Evolutionary conservation across 805 yeast genomes (phyloP).

Genomic region (Yarrowia divulgata): DNA sequence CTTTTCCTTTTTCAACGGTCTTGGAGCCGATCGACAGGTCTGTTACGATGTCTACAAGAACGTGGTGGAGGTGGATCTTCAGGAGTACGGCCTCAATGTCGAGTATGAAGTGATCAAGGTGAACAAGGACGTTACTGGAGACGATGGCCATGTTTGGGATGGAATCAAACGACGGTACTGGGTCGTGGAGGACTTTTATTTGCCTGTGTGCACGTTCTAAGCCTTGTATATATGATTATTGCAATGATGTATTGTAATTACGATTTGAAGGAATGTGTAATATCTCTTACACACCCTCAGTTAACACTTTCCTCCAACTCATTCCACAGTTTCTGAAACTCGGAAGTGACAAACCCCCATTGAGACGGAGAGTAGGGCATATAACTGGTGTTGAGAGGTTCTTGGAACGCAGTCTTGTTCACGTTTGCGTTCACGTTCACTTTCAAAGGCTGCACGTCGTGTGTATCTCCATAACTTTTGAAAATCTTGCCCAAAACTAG

Average conservation of each 20-base stretch:
- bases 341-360: neutral
- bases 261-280: too few relatives aligned
- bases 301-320: constrained; percentile 1
- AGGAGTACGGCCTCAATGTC: constrained; percentile 77
- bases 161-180: constrained; percentile 50
- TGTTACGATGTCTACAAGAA: constrained; percentile 84
- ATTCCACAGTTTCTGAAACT: constrained; percentile 2
- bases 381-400: neutral
- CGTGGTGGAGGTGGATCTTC: constrained; percentile 79
- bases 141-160: constrained; percentile 50
- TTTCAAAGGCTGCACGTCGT: too few relatives aligned
- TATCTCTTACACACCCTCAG: neutral
- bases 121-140: constrained; percentile 45
- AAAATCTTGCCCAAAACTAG: neutral
- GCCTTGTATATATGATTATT: too few relatives aligned
- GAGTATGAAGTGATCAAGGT: constrained; percentile 54
- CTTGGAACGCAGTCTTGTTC: neutral
- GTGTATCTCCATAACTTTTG: neutral
- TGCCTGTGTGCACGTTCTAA: constrained; percentile 46
- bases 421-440: neutral
- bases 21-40: constrained; percentile 78
- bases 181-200: constrained; percentile 47
- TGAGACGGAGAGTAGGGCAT: constrained; percentile 34
- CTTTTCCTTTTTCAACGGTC: constrained; percentile 91
- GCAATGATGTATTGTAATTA: too few relatives aligned